phyloP scores from a whole-genome alignment of 768 basidiomycete species.

The Heimioporus sp. region DNA sequence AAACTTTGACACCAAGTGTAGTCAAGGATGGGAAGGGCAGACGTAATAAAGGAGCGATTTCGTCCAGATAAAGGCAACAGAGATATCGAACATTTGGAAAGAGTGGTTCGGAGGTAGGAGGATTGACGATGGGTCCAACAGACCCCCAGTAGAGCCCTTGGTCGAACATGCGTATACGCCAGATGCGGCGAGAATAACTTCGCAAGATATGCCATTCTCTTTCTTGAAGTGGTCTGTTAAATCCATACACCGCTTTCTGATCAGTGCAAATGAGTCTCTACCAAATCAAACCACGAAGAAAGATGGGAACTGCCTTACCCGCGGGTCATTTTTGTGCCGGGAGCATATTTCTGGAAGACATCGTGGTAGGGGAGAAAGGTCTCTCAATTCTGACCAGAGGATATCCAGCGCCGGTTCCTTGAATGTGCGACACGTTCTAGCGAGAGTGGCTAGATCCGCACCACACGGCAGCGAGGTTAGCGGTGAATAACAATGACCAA shows the following conservation, averaged over 20 bases:
- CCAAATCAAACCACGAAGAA: background rate
- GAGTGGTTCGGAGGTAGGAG: background rate
- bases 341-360: background rate
- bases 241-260: too few relatives aligned
- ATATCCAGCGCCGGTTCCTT: background rate
- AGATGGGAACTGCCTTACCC: background rate
- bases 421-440: background rate
- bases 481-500: background rate
- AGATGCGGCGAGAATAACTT: constrained; percentile 2
- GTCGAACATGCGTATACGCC: background rate
- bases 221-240: background rate
- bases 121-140: background rate
- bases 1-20: too few relatives aligned
- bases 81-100: constrained; percentile 4
- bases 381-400: background rate
- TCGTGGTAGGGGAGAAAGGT: background rate
- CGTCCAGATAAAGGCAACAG: background rate
- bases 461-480: background rate
- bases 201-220: constrained; percentile 5
- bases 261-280: background rate
- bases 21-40: background rate
- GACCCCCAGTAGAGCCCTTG: background rate
- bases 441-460: background rate
- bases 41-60: background rate
- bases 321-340: too few relatives aligned